Conservation (phyloP, 1,284 basidiomycete genomes). For the Thecaphora thlaspeos region DNA sequence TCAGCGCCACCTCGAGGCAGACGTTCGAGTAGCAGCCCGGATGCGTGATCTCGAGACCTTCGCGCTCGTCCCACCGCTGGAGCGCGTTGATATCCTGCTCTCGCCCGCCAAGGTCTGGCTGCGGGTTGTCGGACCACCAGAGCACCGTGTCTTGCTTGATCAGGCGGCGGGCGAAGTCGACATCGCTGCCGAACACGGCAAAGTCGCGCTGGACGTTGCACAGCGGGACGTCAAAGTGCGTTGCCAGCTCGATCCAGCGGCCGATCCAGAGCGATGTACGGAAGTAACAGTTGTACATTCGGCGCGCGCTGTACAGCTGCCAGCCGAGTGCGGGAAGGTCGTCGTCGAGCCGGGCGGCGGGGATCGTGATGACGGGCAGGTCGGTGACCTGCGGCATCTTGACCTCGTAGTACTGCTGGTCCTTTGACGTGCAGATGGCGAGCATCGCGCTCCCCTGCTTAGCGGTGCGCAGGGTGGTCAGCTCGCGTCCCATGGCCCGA, state of each 20-base stretch:
- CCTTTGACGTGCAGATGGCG: conserved; percentile 81
- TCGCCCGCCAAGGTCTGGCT: conserved; percentile 88
- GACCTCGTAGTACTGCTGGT: conserved; percentile 79
- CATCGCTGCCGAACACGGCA: conserved; percentile 79
- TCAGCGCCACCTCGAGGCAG: conserved; percentile 82
- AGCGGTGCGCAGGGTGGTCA: conserved; percentile 65
- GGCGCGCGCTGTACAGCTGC: conserved; percentile 62
- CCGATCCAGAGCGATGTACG: conserved; percentile 76
- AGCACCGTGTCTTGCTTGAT: conserved; percentile 83
- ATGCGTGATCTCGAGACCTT: conserved; percentile 82
- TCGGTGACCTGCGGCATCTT: conserved; percentile 69
- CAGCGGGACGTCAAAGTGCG: conserved; percentile 91
- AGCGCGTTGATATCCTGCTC: conserved; percentile 76
- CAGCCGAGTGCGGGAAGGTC: conserved; percentile 63
- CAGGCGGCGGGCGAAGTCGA: conserved; percentile 84
- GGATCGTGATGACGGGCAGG: conserved; percentile 86
- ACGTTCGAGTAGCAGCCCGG: conserved; percentile 90
- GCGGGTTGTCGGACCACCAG: conserved; percentile 82
- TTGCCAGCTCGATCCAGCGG: conserved; percentile 75
- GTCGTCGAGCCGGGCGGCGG: conserved; percentile 72
- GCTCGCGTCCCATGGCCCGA: conserved; percentile 83
- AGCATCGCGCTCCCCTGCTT: conserved; percentile 73
- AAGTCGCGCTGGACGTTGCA: conserved; percentile 84
- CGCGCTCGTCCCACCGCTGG: conserved; percentile 59
- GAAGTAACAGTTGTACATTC: conserved; percentile 83